These are phyloP conservation scores for Aspergillus udagawae DNA, from an alignment of 2,329 filamentous ascomycete species.

Conservation along the genomic window DNA sequence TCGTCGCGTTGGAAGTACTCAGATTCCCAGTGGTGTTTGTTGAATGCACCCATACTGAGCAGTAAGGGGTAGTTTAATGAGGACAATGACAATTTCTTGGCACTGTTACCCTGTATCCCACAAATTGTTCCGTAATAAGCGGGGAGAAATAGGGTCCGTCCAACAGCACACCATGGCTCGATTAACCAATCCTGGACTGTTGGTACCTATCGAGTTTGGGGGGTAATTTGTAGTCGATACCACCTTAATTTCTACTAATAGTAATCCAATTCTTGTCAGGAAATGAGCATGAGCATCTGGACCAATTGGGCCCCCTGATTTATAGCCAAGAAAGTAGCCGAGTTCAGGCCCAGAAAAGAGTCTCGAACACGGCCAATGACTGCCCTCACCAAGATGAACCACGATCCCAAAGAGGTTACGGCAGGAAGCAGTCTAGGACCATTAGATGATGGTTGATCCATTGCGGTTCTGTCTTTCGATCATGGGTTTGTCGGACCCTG, in stretches of 20 bases:
- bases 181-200: background rate
- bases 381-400: background rate
- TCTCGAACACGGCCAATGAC: background rate
- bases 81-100: no score
- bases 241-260: no score
- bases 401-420: background rate
- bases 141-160: no score
- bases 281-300: background rate
- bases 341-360: background rate
- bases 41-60: no score
- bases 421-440: no score
- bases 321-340: background rate
- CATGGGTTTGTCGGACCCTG: background rate
- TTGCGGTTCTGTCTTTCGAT: background rate
- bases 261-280: no score
- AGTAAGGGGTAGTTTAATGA: background rate
- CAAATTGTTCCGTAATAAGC: no score
- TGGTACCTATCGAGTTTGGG: no score
- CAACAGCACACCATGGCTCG: background rate
- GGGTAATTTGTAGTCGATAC: no score
- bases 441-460: background rate
- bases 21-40: constrained; percentile 1
- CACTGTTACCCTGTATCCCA: background rate
- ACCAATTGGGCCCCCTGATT: background rate
- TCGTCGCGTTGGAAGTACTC: background rate